Evolutionary conservation across 1,284 basidiomycete genomes (phyloP).

Genomic region (Microbotryum saponariae): DNA sequence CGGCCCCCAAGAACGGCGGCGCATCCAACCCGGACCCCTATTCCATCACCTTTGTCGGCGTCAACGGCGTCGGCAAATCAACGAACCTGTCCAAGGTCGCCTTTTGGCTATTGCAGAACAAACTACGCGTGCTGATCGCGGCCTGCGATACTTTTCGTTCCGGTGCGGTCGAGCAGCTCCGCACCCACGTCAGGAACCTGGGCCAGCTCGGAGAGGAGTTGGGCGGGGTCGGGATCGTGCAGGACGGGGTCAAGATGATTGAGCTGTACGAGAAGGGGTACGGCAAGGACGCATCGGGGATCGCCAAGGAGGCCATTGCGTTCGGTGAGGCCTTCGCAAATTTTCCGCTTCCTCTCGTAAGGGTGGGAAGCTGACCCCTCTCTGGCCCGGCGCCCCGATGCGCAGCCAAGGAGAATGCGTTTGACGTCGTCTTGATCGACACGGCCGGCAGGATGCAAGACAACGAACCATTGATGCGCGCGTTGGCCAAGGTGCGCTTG

Average conservation of each 20-base stretch:
- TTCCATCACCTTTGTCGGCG: conserved; percentile 94
- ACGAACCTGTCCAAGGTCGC: conserved; percentile 97
- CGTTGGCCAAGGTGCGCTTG: conserved; percentile 73
- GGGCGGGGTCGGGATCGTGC: conserved; percentile 39
- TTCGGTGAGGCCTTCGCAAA: conserved; percentile 54
- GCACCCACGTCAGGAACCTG: conserved; percentile 92
- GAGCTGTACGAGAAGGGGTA: conserved; percentile 96
- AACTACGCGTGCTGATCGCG: conserved; percentile 84
- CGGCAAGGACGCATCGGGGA: conserved; percentile 95
- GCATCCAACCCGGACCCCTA: conserved; percentile 51
- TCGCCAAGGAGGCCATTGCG: conserved; percentile 86
- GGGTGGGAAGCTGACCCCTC: background rate
- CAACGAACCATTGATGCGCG: conserved; percentile 97
- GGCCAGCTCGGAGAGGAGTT: conserved; percentile 70
- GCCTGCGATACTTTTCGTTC: conserved; percentile 98
- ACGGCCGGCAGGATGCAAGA: conserved; percentile 99
- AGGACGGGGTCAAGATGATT: conserved; percentile 48
- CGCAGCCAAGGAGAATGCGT: conserved; percentile 70
- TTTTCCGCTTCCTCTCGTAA: background rate
- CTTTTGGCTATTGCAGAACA: conserved; percentile 98
- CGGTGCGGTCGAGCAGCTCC: conserved; percentile 94
- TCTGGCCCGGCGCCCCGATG: background rate
- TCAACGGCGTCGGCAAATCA: conserved; percentile 98
- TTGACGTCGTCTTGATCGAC: conserved; percentile 91
- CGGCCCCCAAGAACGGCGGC: background rate